These are phyloP conservation scores for Fusarium longipes DNA, from an alignment of 2,329 filamentous ascomycete genomes.

Conservation along the genomic window DNA sequence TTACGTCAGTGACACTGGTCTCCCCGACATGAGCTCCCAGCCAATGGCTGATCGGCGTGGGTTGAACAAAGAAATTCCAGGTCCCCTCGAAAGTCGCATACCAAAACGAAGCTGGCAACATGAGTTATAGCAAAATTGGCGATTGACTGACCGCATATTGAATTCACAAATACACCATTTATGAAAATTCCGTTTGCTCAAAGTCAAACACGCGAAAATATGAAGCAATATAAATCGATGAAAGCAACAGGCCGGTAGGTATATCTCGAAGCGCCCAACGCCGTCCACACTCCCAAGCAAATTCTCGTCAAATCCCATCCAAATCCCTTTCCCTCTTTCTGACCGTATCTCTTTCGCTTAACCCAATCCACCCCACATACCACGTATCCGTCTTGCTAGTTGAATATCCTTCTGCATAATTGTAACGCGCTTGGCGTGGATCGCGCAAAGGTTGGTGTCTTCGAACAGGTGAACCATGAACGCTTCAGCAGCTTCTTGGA, in stretches of 20 bases:
- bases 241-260: constrained; percentile 33
- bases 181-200: neutral
- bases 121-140: neutral
- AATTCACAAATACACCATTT: constrained; percentile 5
- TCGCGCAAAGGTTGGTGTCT: constrained; percentile 84
- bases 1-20: constrained; percentile 36
- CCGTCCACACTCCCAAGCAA: constrained; percentile 24
- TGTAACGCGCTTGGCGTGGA: constrained; percentile 95
- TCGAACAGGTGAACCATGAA: constrained; percentile 98
- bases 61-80: constrained; percentile 25
- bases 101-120: neutral
- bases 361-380: constrained; percentile 78
- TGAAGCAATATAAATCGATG: constrained; percentile 30
- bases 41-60: constrained; percentile 38
- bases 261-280: constrained; percentile 42
- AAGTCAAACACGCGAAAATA: neutral
- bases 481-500: constrained; percentile 96
- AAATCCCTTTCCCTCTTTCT: neutral
- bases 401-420: constrained; percentile 99
- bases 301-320: constrained; percentile 19
- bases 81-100: neutral
- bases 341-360: constrained; percentile 46
- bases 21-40: constrained; percentile 19
- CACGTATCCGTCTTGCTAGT: constrained; percentile 82
- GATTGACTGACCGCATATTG: constrained; percentile 24